Base-by-base conservation (phyloP, 2,329 filamentous ascomycete species). In the Aspergillus candidus region DNA sequence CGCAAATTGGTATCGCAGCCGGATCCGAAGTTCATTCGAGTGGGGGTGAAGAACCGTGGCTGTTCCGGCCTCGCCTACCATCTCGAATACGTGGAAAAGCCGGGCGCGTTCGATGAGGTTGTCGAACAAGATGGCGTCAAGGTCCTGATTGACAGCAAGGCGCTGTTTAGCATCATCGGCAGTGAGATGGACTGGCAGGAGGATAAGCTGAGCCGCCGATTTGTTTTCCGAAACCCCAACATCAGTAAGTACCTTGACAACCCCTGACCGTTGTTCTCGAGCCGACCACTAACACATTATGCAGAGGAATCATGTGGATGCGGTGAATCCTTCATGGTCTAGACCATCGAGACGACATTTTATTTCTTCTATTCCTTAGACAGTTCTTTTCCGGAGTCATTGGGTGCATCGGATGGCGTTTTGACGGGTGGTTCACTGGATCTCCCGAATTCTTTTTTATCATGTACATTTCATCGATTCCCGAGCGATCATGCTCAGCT, bases 181-280 rank as follows among this genome's bases (percentile, higher is more conserved):
- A 95, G 86, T 62, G 91, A 97, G 71, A 98, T 98, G 93, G 93
- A 98, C 63, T 98, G 91, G 90, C 77, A 91, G 10, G 90, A 97
- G 70, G 93, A 97, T 59, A 95, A 94, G 72, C 72, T 98, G 52
- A 94, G 85, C 65, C 80, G 90, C 68, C 78, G 87, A 53, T 98
- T 98, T 67, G 83, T 95, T 40, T 98, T 98, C 71, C 84, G 81
- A 64, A 98, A 98, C 66, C 93, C 93, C 2, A 98, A 98, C 62
- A 97, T 97, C 64, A 98, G 90, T 95, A 73, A 80, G 90, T 83
- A 18, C 38, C 38, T 33, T 30, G 36, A 38, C 48, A 44, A 34
- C 22, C 13, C 12, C 18, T 12, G 17, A 27, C 27, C 13, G 27
- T 22, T 18, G 18, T 3, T 35, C 17, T 37, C 11, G 29, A 29